Percentiles rank a stretch among this genome's conserved stretches.
Conservation (phyloP, 257 asterid species). For the Fraxinus quadrangulata region DNA sequence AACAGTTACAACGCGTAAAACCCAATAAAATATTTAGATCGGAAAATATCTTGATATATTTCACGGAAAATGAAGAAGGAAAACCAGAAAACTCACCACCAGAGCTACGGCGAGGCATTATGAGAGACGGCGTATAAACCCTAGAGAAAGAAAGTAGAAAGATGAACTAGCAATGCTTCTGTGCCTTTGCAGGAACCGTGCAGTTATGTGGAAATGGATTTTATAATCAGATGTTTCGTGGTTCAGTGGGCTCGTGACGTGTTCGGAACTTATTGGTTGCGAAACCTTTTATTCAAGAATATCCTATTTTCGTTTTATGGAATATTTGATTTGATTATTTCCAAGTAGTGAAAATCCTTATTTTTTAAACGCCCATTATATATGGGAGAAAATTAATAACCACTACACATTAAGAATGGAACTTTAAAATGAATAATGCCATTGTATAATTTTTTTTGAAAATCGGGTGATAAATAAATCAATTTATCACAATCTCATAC, state of each 20-base stretch:
- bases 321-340: too few relatives aligned
- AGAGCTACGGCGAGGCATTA: constrained; percentile 75
- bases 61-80: background rate
- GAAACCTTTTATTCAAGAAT: background rate
- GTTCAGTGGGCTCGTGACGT: background rate
- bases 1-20: background rate
- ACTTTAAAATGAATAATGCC: too few relatives aligned
- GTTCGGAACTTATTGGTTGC: background rate
- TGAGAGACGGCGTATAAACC: constrained; percentile 1
- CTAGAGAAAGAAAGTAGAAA: constrained; percentile 10
- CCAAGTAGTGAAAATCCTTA: background rate
- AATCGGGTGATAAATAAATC: too few relatives aligned
- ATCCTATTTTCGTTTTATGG: background rate
- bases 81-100: constrained; percentile 39
- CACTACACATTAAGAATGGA: too few relatives aligned
- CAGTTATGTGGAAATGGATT: background rate
- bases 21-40: constrained; percentile 1
- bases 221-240: background rate
- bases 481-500: too few relatives aligned
- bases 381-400: too few relatives aligned
- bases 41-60: background rate
- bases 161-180: background rate
- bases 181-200: background rate
- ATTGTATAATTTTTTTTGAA: too few relatives aligned
- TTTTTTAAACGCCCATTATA: too few relatives aligned